Conservation (phyloP, 148 eudicot species). For the Limonium bicolor region DNA sequence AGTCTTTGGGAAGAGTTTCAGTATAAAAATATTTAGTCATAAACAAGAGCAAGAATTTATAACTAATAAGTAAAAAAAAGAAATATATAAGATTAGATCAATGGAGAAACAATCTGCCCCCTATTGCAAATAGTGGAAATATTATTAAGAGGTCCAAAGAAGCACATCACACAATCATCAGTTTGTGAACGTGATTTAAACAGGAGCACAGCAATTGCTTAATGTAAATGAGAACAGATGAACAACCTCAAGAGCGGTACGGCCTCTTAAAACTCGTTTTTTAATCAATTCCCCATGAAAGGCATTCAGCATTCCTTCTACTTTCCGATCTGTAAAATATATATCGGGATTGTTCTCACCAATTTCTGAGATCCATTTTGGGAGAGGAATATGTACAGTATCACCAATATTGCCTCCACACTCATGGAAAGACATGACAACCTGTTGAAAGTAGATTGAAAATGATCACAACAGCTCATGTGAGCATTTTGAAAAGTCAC, state of each 20-base stretch:
- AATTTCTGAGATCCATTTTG: constrained; percentile 66
- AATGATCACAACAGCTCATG: neutral
- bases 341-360: constrained; percentile 77
- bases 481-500: too few species aligned
- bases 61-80: too few species aligned
- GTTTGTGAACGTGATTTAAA: too few species aligned
- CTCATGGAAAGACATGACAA: constrained; percentile 88
- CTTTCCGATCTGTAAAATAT: constrained; percentile 68
- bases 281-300: constrained; percentile 91
- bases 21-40: too few species aligned
- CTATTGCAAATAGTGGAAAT: too few species aligned
- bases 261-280: constrained; percentile 66
- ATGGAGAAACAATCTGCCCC: too few species aligned
- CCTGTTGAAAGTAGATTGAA: constrained; percentile 19
- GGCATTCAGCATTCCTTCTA: constrained; percentile 51
- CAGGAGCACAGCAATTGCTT: neutral
- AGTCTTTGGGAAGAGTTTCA: too few species aligned
- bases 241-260: constrained; percentile 81
- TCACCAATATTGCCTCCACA: constrained; percentile 91
- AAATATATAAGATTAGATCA: too few species aligned
- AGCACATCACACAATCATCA: too few species aligned
- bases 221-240: neutral
- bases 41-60: too few species aligned
- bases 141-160: too few species aligned
- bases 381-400: constrained; percentile 76